Base-by-base conservation (phyloP, 106 monocot genomes). In the Dioscorea dumetorum region DNA sequence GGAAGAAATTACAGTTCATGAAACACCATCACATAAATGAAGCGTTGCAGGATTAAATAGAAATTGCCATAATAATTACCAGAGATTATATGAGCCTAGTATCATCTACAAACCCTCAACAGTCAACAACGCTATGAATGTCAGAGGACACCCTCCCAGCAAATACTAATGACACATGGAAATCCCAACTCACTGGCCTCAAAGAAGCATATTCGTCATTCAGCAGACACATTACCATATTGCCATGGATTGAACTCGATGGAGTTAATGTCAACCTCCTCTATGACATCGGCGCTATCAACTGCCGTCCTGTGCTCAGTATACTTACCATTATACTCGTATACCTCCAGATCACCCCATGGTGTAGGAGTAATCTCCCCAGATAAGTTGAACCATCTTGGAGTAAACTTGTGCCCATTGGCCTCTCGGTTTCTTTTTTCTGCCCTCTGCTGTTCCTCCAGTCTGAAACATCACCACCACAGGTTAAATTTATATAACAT, bases 291-390 rank as follows among this genome's bases (percentile, higher is more conserved):
- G 16, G 81, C 76, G 52, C 67, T 49, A 63, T 88, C 84, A 31
- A 84, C 33, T 12, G 22, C 67, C 18, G 75, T 73, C 57, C 81
- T 72, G 61, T 70, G 76, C 4, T 78, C 88, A 5, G 63, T 65
- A 56, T 88, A 88, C 24, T 84, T 88, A n/a, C 88, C 88, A 61
- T 88, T 84, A 60, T 78, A 84, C 49, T 84, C 76, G 22, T 88
- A 88, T 9, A 88, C 76, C 62, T 88, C 84, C 51, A 88, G 52
- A 58, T 88, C 88, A 61, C 81, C 88, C 88, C 88, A 88, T 1
- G 88, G 88, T 8, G 84, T 88, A 20, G 84, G 75, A 52, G 70
- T 58, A 20, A 88, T 73, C 53, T 81, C 88, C 22, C 53, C 78
- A n/a, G 84, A 70, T 20, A 61, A 15, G 68, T 72, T 57, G 20